Evolutionary conservation across 768 basidiomycete species (phyloP), one percentile per base, ranked within the genome.

Genomic region (Ramaria sp.): DNA sequence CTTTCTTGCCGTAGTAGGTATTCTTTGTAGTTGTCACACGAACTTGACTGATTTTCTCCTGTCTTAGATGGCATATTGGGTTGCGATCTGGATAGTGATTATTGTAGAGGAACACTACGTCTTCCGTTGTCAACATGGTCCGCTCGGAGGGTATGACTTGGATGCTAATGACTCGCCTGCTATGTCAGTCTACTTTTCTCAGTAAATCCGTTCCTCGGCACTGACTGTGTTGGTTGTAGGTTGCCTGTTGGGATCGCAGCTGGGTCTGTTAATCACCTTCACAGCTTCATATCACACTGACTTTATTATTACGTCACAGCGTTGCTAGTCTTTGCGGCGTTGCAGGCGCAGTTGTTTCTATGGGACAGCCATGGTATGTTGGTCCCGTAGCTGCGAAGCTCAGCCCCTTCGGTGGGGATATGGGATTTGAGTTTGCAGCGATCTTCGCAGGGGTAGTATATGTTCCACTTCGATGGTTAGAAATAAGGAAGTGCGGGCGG

Each of bases 381-480:
- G 78, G 78, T 0, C 78, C 77, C 0, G 60, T 78, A 3, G 78
- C 69, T 3, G 61, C 60, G 45, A 55, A 69, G 43, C 72, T 75
- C 3, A 75, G 76, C 12, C 68, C 63, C 2, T 71, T 62, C 38
- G 77, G 78, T 28, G 77, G 74, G 1, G 78, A 79, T 59, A 66
- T 79, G 27, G 78, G 78, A 30, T 78, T 79, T 54, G 78, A 79
- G 68, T 70, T 76, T 45, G 70, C 73, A 24, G 76, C 73, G 13
- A 66, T 49, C 2, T 77, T 78, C 54, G 64, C 78, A 6, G 78
- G 65, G 3, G 66, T 78, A 9, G 65, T 71, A 3, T 79, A 71
- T 50, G 73, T 73, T 0, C 69, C 72, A n/a, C 57, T 77, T 38
- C 64, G 78, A 28, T 78, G 71, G 66, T 44, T 79, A 34, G 78